Conservation (phyloP, 2,329 filamentous ascomycete species). For the Calonectria leucothoes region DNA sequence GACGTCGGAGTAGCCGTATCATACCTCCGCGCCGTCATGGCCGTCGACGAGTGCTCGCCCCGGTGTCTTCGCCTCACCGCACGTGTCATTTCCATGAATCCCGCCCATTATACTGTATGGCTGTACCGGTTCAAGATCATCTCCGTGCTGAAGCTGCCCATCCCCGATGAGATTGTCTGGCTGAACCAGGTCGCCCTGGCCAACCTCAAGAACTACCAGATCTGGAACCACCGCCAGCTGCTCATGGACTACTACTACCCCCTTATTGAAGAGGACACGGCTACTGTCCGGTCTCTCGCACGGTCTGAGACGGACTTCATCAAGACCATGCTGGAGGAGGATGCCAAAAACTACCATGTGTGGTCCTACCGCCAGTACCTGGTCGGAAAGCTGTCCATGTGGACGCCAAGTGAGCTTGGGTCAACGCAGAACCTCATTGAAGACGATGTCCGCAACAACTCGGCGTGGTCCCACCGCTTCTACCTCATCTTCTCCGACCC, state of each 20-base stretch:
- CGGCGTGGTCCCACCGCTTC: conserved; percentile 97
- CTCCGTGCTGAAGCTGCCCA: conserved; percentile 71
- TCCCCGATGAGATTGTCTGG: conserved; percentile 83
- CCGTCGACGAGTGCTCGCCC: conserved; percentile 82
- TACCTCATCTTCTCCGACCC: conserved; percentile 85
- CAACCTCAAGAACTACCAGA: conserved; percentile 98
- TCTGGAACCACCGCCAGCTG: conserved; percentile 84
- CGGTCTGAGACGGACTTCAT: conserved; percentile 81
- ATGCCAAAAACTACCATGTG: conserved; percentile 98
- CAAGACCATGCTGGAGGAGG: conserved; percentile 81
- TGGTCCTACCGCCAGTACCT: conserved; percentile 92
- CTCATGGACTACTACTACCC: conserved; percentile 69
- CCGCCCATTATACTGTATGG: conserved; percentile 99
- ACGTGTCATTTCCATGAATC: conserved; percentile 91
- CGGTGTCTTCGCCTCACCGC: conserved; percentile 85
- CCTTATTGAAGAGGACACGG: conserved; percentile 67
- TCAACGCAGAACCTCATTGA: conserved; percentile 79
- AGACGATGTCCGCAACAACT: conserved; percentile 92
- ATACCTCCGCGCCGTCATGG: conserved; percentile 95
- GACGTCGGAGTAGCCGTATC: conserved; percentile 73
- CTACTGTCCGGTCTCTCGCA: conserved; percentile 68
- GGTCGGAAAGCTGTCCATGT: conserved; percentile 75
- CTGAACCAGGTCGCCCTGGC: conserved; percentile 84
- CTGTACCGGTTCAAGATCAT: conserved; percentile 89
- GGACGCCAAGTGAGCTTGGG: conserved; percentile 75